Base-by-base conservation (phyloP, 345 rosid species). In the Microcos paniculata region DNA sequence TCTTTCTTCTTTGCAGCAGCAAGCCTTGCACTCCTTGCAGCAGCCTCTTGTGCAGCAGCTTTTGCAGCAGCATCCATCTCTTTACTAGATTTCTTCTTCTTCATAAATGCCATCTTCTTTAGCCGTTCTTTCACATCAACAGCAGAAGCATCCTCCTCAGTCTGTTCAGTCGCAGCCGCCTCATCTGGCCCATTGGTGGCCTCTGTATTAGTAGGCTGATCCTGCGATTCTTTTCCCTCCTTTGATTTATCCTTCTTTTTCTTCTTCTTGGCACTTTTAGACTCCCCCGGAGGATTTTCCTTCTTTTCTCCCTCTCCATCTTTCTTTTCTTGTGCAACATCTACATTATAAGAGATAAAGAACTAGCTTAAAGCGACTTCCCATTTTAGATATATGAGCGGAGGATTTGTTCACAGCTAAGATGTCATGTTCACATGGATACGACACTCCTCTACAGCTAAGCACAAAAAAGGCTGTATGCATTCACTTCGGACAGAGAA, bases 1-100 rank as follows among this genome's bases (percentile, higher is more conserved):
- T 90, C 94, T 67, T 90, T 90, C 77, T 90, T 90, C 89, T 90
- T 90, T 31, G 92, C 88, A 6, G 94, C 90, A 12, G 94, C 94
- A n/a, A 90, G 90, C 85, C 55, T 88, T 46, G 94, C 94, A 62
- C 74, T 84, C 84, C 94, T 84, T 23, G 94, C 91, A 33, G 94
- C 94, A 42, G 94, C 94, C 80, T 90, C 94, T 33, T 77, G 82
- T 35, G 94, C 86, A 8, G 94, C 94, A 61, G 90, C 92, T 82
- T 75, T 80, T 4, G 92, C 92, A 65, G 90, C 94, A 70, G 84
- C 87, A 64, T 85, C 92, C 81, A 84, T 80, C 82, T 89, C 91
- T 80, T 86, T 87, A 76, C 86, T 70, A 16, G 91, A 83, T 77
- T 89, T 89, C 83, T 89, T 89, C 84, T 89, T 89, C 86, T 89